phyloP scores from a whole-genome alignment of 306 rosid species.

The Vigna mungo region DNA sequence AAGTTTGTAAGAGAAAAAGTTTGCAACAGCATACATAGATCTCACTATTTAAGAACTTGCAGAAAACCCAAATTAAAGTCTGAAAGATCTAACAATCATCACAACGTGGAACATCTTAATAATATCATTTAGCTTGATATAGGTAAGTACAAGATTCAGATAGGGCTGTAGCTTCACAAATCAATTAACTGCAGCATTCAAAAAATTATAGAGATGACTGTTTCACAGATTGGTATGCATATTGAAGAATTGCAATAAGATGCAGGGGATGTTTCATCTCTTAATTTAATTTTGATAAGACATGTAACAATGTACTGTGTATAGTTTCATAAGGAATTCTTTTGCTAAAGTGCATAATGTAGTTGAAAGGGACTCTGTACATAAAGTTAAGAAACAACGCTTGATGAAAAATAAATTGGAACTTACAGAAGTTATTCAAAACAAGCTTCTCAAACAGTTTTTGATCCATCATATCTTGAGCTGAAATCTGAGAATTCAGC shows the following conservation, averaged over 20 bases:
- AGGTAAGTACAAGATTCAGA: too few species aligned
- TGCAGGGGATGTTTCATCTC: not conserved
- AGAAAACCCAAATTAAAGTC: not conserved
- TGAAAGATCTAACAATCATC: not conserved
- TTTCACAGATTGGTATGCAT: not conserved
- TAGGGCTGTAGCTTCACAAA: not conserved
- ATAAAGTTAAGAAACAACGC: not conserved
- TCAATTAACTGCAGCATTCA: not conserved
- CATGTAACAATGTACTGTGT: not conserved
- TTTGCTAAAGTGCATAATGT: not conserved
- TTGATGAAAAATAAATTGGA: not conserved
- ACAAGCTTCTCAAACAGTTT: slow-evolving; percentile 74
- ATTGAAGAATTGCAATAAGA: slow-evolving; percentile 6
- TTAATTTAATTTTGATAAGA: not conserved
- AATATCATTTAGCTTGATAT: too few species aligned
- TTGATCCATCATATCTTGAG: slow-evolving; percentile 77
- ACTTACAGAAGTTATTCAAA: slow-evolving; percentile 80
- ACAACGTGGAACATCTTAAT: not conserved
- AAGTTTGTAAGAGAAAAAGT: slow-evolving; percentile 3
- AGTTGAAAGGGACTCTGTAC: not conserved
- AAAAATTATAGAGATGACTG: not conserved
- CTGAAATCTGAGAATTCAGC: slow-evolving; percentile 77
- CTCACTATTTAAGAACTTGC: slow-evolving; percentile 10
- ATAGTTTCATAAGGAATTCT: slow-evolving; percentile 1
- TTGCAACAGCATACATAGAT: not conserved